These are phyloP conservation scores for Ogataea corticis DNA, from an alignment of 805 yeast genomes.

Conservation along the genomic window DNA sequence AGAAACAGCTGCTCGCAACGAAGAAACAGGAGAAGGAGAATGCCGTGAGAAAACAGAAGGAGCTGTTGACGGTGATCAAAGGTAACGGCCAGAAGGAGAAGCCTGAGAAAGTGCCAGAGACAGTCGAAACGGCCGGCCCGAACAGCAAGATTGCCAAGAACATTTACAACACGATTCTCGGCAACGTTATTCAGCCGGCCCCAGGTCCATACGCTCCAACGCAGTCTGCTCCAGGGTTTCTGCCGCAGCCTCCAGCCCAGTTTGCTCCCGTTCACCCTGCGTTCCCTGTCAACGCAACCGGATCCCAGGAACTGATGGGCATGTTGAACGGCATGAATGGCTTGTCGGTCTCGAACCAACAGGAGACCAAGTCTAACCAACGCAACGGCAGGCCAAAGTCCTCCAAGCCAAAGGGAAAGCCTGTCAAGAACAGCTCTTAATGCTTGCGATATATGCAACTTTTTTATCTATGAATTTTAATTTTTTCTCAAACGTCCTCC, in stretches of 20 bases:
- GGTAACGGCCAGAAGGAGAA: constrained; percentile 27
- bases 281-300: constrained; percentile 11
- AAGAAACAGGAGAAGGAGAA: constrained; percentile 29
- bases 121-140: not conserved
- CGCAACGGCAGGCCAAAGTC: constrained; percentile 1
- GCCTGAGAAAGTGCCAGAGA: not conserved
- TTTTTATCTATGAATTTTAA: not conserved
- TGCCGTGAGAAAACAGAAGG: constrained; percentile 39
- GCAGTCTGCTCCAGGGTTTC: constrained; percentile 3
- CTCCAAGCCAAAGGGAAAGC: not conserved
- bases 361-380: not conserved
- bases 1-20: constrained; percentile 22
- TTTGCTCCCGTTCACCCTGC: constrained; percentile 8
- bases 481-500: constrained; percentile 33
- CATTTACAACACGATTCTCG: constrained; percentile 32
- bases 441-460: not conserved
- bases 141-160: constrained; percentile 25
- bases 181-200: constrained; percentile 21
- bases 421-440: not conserved
- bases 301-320: constrained; percentile 20
- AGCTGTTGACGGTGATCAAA: constrained; percentile 46
- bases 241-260: constrained; percentile 5
- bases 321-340: constrained; percentile 14
- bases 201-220: not conserved
- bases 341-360: not conserved